Percentiles rank a stretch among this genome's conserved stretches.
Evolutionary conservation across 345 rosid species (phyloP).

Genomic region (Populus deltoides): DNA sequence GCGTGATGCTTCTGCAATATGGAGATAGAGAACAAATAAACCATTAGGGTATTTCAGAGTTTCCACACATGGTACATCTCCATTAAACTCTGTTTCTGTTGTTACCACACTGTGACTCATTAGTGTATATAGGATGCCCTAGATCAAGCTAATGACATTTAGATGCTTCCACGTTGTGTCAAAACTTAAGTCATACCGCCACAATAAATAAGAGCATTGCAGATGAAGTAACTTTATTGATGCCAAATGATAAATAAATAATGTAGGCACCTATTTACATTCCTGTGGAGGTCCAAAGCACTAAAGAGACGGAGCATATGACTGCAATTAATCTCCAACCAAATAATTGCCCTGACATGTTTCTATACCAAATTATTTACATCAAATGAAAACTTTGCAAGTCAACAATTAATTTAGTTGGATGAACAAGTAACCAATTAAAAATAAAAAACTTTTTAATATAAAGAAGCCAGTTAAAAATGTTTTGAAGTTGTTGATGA

Average conservation of each 20-base stretch:
- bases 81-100: neutral
- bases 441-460: neutral
- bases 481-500: neutral
- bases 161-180: neutral
- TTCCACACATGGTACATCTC: neutral
- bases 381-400: neutral
- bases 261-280: neutral
- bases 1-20: conserved; percentile 61
- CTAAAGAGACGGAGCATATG: neutral
- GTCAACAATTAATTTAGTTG: neutral
- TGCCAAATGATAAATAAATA: neutral
- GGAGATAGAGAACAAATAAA: neutral
- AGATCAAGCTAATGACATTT: neutral
- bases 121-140: neutral
- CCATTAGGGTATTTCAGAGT: neutral
- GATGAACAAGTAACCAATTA: neutral
- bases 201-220: neutral
- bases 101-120: neutral
- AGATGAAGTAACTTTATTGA: neutral
- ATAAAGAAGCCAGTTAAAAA: neutral
- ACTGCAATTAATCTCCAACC: neutral
- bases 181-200: neutral
- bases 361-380: neutral
- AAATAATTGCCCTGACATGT: neutral
- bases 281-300: neutral